Evolutionary conservation across 2,329 filamentous ascomycete genomes (phyloP), one percentile per base, ranked within the genome.

Genomic region (Cladosporium sp.): DNA sequence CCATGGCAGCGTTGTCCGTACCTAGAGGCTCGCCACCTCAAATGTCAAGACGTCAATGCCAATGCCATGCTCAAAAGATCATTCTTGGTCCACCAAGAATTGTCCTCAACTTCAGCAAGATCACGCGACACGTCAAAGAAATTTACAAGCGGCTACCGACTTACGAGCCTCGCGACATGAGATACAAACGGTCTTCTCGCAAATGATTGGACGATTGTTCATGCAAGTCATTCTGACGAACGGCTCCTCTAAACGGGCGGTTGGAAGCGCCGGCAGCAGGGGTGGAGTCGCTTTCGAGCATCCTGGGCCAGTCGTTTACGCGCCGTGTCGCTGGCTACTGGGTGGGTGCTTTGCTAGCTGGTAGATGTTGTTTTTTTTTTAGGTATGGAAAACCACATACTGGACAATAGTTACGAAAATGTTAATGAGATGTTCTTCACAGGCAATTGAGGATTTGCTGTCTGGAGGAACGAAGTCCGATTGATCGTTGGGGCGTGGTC

Each of bases 191-290:
- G 25, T 38, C 19, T 20, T 43, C n/a, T 28, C 9, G 38, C 11
- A 15, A 17, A 20, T 39, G 40, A 56, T 56, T 56, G 52, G 52
- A n/a, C 14, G 20, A 28, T 5, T 17, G 52, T 37, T 20, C 45
- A 56, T 56, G 52, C 52, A 56, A 56, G 52, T 56, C 52, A 56
- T 56, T 28, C 38, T 14, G 25, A 20, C 39, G 22, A 52, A 42
- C 51, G 25, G 39, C 43, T 55, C 51, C 40, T 55, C 19, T 12
- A 20, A 47, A 56, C 42, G 28, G 52, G 39, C 52, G 52, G n/a
- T 40, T 45, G 52, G 40, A 55, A 51, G 51, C 51, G 38, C 22
- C 30, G 42, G 20, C n/a, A 45, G 22, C 22, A 22, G 55, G 15
- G n/a, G 55, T 40, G 55, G 43, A 50, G 45, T 30, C 19, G 12